A percentile compares a stretch with the other conserved stretches of the same genome.
Evolutionary conservation across 305 asterid genomes (phyloP).

Genomic region (Fraxinus greggii): DNA sequence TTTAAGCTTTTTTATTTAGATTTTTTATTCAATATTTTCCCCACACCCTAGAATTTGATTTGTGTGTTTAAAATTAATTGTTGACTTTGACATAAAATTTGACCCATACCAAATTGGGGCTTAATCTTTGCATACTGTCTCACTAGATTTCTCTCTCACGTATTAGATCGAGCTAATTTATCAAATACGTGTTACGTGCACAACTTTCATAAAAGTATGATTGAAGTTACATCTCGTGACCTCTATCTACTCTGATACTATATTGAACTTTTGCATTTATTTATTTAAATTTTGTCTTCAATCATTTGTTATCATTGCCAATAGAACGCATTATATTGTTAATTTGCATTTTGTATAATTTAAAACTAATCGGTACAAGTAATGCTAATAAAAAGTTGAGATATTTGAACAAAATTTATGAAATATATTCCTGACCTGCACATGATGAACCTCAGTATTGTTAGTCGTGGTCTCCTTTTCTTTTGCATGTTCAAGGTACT

Average conservation of each 20-base stretch:
- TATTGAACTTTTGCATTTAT: not conserved
- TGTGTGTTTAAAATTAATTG: no score
- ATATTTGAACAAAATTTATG: not conserved
- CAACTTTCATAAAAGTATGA: not conserved
- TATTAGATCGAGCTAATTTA: not conserved
- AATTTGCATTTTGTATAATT: not conserved
- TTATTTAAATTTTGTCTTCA: not conserved
- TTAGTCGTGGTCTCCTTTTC: slow-evolving; percentile 19
- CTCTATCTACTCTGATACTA: no score
- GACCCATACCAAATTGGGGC: not conserved
- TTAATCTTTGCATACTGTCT: not conserved
- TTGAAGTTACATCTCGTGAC: no score
- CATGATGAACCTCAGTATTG: slow-evolving; percentile 21
- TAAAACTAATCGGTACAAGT: not conserved
- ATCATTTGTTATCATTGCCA: not conserved
- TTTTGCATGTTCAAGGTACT: slow-evolving; percentile 31
- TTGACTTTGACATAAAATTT: not conserved
- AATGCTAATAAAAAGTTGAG: not conserved
- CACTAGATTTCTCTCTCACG: not conserved
- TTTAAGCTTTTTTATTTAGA: not conserved
- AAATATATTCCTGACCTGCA: slow-evolving; percentile 33
- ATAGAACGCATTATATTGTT: not conserved
- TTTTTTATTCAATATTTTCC: not conserved
- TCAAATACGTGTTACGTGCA: not conserved
- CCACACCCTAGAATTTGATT: not conserved